phyloP scores from a whole-genome alignment of 2,329 filamentous ascomycete species.

The Furcasterigmium sp. region DNA sequence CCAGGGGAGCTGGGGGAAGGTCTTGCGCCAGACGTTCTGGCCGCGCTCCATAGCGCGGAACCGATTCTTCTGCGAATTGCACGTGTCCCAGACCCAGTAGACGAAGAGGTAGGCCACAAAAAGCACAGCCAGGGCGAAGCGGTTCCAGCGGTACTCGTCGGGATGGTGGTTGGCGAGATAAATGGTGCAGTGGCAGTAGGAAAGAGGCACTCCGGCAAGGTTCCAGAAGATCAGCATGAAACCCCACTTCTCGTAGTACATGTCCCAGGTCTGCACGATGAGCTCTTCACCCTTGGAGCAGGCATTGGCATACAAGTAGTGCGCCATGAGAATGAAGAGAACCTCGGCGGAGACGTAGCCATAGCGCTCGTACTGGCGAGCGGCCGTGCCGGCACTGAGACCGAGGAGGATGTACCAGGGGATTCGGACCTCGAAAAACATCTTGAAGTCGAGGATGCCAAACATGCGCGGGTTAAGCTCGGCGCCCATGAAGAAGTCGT shows the following conservation, averaged over 20 bases:
- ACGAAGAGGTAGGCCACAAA: slow-evolving; percentile 71
- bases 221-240: slow-evolving; percentile 99
- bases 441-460: slow-evolving; percentile 85
- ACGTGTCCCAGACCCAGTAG: slow-evolving; percentile 91
- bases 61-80: slow-evolving; percentile 90
- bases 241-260: slow-evolving; percentile 96
- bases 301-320: slow-evolving; percentile 88
- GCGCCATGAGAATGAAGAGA: slow-evolving; percentile 77
- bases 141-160: slow-evolving; percentile 71
- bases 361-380: slow-evolving; percentile 77
- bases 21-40: slow-evolving; percentile 62
- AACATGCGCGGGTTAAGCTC: slow-evolving; percentile 86
- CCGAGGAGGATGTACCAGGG: slow-evolving; percentile 90
- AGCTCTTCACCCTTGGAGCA: slow-evolving; percentile 90
- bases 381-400: slow-evolving; percentile 68
- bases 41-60: slow-evolving; percentile 79
- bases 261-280: slow-evolving; percentile 78
- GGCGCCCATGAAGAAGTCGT: slow-evolving; percentile 92
- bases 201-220: slow-evolving; percentile 82
- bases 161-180: slow-evolving; percentile 83
- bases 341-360: slow-evolving; percentile 86
- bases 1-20: slow-evolving; percentile 90
- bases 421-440: slow-evolving; percentile 92
- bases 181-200: slow-evolving; percentile 90
- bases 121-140: slow-evolving; percentile 57